phyloP scores from a whole-genome alignment of 2,329 filamentous ascomycete genomes.

The Trichoderma guizhouense region DNA sequence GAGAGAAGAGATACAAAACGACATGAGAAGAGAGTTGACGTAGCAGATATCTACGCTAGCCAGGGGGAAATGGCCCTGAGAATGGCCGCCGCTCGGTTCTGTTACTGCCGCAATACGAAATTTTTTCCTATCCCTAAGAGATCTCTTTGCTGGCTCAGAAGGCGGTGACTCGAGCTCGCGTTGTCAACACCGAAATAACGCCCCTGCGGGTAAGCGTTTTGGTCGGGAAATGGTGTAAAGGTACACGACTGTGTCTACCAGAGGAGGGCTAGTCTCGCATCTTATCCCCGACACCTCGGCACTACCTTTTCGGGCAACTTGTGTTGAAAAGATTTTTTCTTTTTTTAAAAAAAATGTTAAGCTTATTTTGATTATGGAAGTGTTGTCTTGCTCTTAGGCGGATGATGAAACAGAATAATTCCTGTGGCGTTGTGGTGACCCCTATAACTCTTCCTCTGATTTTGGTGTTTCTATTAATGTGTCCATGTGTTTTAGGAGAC shows the following conservation, averaged over 20 bases:
- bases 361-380: neutral
- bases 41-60: neutral
- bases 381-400: neutral
- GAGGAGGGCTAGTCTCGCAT: neutral
- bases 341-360: neutral
- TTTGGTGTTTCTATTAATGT: neutral
- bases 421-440: neutral
- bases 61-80: neutral
- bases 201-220: conserved; percentile 9
- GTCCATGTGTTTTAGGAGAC: neutral
- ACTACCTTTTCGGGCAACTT: neutral
- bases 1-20: neutral
- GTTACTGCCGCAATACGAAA: neutral
- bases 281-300: neutral
- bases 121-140: neutral
- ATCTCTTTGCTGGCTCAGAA: neutral
- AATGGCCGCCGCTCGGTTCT: neutral
- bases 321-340: neutral
- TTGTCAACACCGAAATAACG: neutral
- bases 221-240: neutral
- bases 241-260: neutral
- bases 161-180: conserved; percentile 1
- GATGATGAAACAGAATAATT: neutral
- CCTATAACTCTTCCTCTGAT: neutral
- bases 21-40: neutral